These are phyloP conservation scores for Neoascochyta sp. DNA, from an alignment of 2,329 filamentous ascomycete species.

Conservation along the genomic window DNA sequence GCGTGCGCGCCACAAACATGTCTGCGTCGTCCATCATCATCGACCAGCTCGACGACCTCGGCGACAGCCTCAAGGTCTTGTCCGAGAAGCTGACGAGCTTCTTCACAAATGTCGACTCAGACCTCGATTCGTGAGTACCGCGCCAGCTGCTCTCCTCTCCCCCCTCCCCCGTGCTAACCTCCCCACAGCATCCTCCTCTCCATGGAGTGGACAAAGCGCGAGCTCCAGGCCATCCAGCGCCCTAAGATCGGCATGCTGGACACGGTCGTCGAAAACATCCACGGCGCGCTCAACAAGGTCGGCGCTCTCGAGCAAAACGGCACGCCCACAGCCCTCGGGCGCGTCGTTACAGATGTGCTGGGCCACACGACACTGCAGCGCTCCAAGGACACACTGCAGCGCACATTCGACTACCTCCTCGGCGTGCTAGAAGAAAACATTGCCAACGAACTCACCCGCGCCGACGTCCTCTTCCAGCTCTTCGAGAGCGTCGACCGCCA, in stretches of 20 bases:
- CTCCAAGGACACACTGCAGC: constrained; percentile 74
- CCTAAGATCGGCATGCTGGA: constrained; percentile 56
- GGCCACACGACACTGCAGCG: constrained; percentile 77
- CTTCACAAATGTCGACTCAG: constrained; percentile 88
- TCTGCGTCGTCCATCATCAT: constrained; percentile 84
- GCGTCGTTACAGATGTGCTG: constrained; percentile 67
- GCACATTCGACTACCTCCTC: constrained; percentile 85
- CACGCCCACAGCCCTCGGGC: constrained; percentile 64
- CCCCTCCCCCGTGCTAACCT: constrained; percentile 8
- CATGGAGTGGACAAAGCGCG: constrained; percentile 92
- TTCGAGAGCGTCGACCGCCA: constrained; percentile 89
- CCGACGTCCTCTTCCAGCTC: constrained; percentile 75
- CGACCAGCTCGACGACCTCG: constrained; percentile 76
- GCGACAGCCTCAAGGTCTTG: constrained; percentile 78
- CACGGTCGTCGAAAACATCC: constrained; percentile 78
- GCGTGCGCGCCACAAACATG: constrained; percentile 84
- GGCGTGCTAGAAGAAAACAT: constrained; percentile 86
- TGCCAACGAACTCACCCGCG: constrained; percentile 75
- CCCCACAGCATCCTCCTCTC: constrained; percentile 72
- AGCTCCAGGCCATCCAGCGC: constrained; percentile 57
- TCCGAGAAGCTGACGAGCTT: constrained; percentile 85
- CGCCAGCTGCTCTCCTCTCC: constrained; percentile 1
- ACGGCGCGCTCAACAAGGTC: constrained; percentile 66
- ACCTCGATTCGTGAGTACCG: constrained; percentile 69
- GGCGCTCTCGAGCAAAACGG: constrained; percentile 42